Percentiles rank a stretch among this genome's conserved stretches.
These are phyloP conservation scores for Diaporthe sp. DNA, from an alignment of 2,329 filamentous ascomycete species.

Conservation along the genomic window DNA sequence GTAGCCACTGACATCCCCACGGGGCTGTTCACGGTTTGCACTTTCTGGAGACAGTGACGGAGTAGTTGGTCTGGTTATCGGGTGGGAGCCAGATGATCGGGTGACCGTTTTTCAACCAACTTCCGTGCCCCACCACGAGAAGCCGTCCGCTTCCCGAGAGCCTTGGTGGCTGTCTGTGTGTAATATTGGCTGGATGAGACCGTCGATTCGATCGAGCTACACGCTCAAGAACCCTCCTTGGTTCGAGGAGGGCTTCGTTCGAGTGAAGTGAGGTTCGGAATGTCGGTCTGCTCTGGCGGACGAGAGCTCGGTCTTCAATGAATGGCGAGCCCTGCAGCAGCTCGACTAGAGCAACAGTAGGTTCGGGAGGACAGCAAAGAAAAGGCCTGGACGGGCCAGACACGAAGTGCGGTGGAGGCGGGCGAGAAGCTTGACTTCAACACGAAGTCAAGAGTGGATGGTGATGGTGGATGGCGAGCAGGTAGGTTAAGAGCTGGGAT, in stretches of 20 bases:
- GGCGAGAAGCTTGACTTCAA: slow-evolving; percentile 8
- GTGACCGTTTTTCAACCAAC: neutral
- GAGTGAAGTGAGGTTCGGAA: neutral
- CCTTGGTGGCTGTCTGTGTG: neutral
- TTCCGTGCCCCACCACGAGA: slow-evolving; percentile 20
- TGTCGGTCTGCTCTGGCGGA: slow-evolving; percentile 11
- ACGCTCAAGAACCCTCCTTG: neutral
- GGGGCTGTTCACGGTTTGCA: slow-evolving; percentile 27
- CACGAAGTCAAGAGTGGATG: slow-evolving; percentile 20
- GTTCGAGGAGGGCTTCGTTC: neutral
- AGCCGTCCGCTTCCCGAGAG: neutral
- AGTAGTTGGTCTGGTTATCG: slow-evolving; percentile 3
- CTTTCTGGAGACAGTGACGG: slow-evolving; percentile 11
- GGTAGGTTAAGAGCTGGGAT: slow-evolving; percentile 26
- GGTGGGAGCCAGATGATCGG: neutral
- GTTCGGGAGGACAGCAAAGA: slow-evolving; percentile 1
- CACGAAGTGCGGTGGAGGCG: slow-evolving; percentile 5
- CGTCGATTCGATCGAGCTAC: neutral
- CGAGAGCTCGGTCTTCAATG: slow-evolving; percentile 1
- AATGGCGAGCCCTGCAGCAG: slow-evolving; percentile 25
- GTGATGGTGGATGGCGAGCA: slow-evolving; percentile 8
- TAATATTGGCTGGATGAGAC: neutral
- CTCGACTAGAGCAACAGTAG: slow-evolving; percentile 28
- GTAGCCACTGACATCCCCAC: slow-evolving; percentile 17
- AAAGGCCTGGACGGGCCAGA: neutral